A percentile compares a stretch with the other conserved stretches of the same genome.
Evolutionary conservation across 169 alveolate genomes (phyloP).

Genomic region (Eimeria tenella): DNA sequence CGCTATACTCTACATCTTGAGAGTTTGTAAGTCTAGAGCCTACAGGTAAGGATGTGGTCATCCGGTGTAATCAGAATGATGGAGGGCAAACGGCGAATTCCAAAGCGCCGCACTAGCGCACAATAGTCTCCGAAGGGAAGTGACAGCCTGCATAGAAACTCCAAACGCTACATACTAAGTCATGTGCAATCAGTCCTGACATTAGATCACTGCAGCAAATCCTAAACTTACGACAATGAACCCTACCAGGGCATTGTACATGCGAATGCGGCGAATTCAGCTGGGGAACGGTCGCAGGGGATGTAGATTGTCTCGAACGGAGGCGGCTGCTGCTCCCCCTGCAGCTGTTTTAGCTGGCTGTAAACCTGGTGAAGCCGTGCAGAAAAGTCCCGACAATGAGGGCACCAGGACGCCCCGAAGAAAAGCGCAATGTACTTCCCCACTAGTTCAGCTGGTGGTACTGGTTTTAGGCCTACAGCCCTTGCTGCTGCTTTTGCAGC

Average conservation of each 20-base stretch:
- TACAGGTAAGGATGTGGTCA: slow-evolving; percentile 31
- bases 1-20: no score
- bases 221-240: neutral
- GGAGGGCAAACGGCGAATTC: slow-evolving; percentile 42
- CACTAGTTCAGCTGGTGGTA: slow-evolving; percentile 19
- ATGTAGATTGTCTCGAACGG: slow-evolving; percentile 57
- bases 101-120: slow-evolving; percentile 25
- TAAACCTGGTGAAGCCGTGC: slow-evolving; percentile 47
- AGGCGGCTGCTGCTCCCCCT: slow-evolving; percentile 13
- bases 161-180: neutral
- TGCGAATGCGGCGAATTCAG: slow-evolving; percentile 61
- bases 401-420: slow-evolving; percentile 71
- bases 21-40: neutral
- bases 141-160: slow-evolving; percentile 51
- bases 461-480: slow-evolving; percentile 29
- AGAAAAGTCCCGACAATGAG: slow-evolving; percentile 49
- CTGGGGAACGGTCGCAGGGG: slow-evolving; percentile 29
- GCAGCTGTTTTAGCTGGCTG: slow-evolving; percentile 40
- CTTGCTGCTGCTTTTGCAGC: slow-evolving; percentile 20
- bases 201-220: neutral
- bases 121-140: slow-evolving; percentile 46
- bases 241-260: slow-evolving; percentile 72
- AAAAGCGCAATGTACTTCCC: slow-evolving; percentile 69
- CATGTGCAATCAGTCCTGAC: neutral
- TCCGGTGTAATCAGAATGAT: slow-evolving; percentile 59